A percentile compares a stretch with the other conserved stretches of the same genome.
Conservation (phyloP, 2,329 filamentous ascomycete genomes). For the Alternaria viburni region DNA sequence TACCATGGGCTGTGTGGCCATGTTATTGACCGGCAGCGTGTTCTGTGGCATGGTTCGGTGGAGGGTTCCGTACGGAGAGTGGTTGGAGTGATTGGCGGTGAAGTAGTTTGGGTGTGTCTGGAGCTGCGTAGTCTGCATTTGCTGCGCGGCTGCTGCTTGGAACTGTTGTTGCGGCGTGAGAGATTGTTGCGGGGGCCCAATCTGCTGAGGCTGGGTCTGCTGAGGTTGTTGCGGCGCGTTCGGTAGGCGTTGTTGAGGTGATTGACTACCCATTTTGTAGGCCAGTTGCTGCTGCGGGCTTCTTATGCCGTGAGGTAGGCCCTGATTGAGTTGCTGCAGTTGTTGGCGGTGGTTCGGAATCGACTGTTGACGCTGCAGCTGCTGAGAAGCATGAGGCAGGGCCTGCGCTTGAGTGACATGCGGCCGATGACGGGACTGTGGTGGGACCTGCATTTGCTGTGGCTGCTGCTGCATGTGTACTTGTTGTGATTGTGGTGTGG, state of each 20-base stretch:
- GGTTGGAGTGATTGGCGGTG: conserved; percentile 24
- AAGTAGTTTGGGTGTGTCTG: conserved; percentile 32
- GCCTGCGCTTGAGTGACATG: conserved; percentile 18
- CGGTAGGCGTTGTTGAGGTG: conserved; percentile 24
- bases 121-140: conserved; percentile 26
- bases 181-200: not conserved
- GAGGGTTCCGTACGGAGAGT: conserved; percentile 28
- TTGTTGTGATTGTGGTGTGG: conserved; percentile 11
- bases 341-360: conserved; percentile 29
- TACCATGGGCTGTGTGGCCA: conserved; percentile 12
- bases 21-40: conserved; percentile 13
- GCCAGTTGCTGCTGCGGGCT: conserved; percentile 31
- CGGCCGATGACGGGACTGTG: conserved; percentile 17
- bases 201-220: conserved; percentile 13
- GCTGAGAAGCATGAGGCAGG: conserved; percentile 10
- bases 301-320: conserved; percentile 5
- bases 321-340: conserved; percentile 31
- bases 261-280: conserved; percentile 25
- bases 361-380: conserved; percentile 18
- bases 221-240: conserved; percentile 10
- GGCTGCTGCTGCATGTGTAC: conserved; percentile 23
- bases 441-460: conserved; percentile 1
- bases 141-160: conserved; percentile 26
- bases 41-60: conserved; percentile 31
- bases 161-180: conserved; percentile 25